Base-by-base conservation (phyloP, 495 filamentous ascomycete species). In the Penicillium crystallinum region DNA sequence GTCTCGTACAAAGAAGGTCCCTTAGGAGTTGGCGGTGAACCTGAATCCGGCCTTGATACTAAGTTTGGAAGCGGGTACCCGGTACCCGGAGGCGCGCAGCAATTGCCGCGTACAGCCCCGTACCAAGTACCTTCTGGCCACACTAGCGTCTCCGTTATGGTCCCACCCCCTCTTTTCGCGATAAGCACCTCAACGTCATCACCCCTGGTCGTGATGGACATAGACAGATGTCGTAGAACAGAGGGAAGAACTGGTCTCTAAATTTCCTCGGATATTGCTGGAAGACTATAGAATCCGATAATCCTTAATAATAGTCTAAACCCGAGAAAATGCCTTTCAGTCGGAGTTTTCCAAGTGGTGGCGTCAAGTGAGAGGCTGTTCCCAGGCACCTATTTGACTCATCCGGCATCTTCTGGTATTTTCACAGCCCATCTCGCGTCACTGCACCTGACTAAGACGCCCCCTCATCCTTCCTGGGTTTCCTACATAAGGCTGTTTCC, bases 371-470 rank as follows among this genome's bases (percentile, higher is more conserved):
- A 52, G 44, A 49, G 51, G 56, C 40, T 49, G 35, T 51, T 30
- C n/a, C 23, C 46, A 54, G 44, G 52, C 55, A 55, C 47, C 51
- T 15, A 14, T 49, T 62, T 66, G 63, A 66, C 60, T 66, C 63
- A 58, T 50, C 48, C 56, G 56, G 56, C 59, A 53, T 53, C 36
- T 51, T 45, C 50, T 39, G 38, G 46, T 30, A 44, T 34, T 34
- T 63, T 63, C 63, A 61, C n/a, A 54, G 57, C 56, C 51, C 53
- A 27, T 35, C 27, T 57, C 49, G 47, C 46, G 35, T 55, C 43
- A 63, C 59, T 43, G 42, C 41, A 18, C 51, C 69, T 72, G 65
- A 75, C 67, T 66, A 72, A 72, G 61, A 62, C 55, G 57, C 72
- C 66, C 65, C 68, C 56, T 56, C 58, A 35, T 41, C 61, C 53